Percentiles rank a stretch among this genome's conserved stretches.
These are phyloP conservation scores for Phytophthora boehmeriae DNA, from an alignment of 352 stramenopile genomes.

Conservation along the genomic window DNA sequence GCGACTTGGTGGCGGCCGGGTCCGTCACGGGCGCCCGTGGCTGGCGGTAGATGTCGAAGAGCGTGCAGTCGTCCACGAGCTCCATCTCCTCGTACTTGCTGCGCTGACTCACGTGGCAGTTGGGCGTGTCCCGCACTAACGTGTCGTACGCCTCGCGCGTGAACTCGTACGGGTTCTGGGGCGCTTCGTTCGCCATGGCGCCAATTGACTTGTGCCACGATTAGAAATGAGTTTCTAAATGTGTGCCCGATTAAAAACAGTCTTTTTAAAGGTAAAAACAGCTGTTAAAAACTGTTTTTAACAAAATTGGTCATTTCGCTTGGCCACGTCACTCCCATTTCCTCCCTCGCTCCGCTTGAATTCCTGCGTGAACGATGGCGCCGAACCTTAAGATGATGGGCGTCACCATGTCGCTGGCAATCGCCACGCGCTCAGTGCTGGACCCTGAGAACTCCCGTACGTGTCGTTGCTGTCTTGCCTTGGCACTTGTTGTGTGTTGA, in stretches of 20 bases:
- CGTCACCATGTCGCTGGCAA: slow-evolving; percentile 64
- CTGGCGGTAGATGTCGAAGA: slow-evolving; percentile 91
- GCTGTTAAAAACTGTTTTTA: not conserved
- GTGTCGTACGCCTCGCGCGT: slow-evolving; percentile 72
- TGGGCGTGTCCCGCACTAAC: slow-evolving; percentile 48
- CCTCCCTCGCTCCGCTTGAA: not conserved
- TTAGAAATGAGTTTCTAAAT: too few relatives aligned
- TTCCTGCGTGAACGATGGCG: slow-evolving; percentile 47
- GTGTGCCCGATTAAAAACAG: too few relatives aligned
- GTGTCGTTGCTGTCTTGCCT: slow-evolving; percentile 7
- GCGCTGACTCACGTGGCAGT: slow-evolving; percentile 55
- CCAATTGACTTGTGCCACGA: too few relatives aligned
- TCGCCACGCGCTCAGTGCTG: slow-evolving; percentile 69
- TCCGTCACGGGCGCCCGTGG: slow-evolving; percentile 69
- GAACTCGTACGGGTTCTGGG: slow-evolving; percentile 71
- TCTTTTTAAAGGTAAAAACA: not conserved
- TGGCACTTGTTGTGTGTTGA: not conserved
- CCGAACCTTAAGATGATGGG: slow-evolving; percentile 85
- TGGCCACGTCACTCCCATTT: too few relatives aligned
- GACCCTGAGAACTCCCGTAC: slow-evolving; percentile 65
- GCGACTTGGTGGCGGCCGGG: slow-evolving; percentile 54
- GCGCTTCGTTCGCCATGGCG: slow-evolving; percentile 23
- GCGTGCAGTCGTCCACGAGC: slow-evolving; percentile 87
- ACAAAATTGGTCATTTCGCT: slow-evolving; percentile 1
- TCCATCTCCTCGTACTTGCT: slow-evolving; percentile 90